Percentiles rank a stretch among this genome's conserved stretches.
These are phyloP conservation scores for Diatrype stigma DNA, from an alignment of 2,329 filamentous ascomycete species.

Conservation along the genomic window DNA sequence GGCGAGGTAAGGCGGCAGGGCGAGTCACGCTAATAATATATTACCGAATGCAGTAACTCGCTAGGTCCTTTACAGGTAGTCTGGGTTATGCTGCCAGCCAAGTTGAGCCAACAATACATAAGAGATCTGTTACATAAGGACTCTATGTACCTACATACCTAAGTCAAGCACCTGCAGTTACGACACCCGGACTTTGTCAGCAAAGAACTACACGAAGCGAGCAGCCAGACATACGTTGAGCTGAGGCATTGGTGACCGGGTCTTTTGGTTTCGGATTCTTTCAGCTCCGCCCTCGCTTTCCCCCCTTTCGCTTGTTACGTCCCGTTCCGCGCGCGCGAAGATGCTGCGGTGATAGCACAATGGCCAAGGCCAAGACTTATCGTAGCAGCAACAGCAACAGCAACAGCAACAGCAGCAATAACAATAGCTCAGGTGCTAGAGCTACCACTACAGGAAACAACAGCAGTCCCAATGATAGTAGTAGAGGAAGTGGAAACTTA, in stretches of 20 bases:
- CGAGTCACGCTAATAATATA: no score
- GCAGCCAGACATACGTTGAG: neutral
- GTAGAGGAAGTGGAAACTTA: neutral
- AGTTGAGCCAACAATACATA: no score
- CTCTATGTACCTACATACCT: no score
- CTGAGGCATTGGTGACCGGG: no score
- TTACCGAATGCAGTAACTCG: no score
- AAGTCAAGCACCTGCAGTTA: neutral
- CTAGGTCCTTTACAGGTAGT: no score
- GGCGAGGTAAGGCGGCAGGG: no score
- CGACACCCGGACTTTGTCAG: neutral
- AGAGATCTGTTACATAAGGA: no score
- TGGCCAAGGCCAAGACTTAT: slow-evolving; percentile 38
- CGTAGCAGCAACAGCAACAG: slow-evolving; percentile 8
- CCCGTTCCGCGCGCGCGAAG: slow-evolving; percentile 17
- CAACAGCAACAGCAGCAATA: neutral
- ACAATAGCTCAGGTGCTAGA: neutral
- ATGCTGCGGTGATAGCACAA: slow-evolving; percentile 37
- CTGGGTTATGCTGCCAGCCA: no score
- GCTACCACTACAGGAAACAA: neutral
- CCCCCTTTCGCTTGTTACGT: neutral
- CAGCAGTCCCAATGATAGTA: neutral
- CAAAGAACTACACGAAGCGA: neutral
- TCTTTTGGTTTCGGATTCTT: no score
- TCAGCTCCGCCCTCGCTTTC: neutral